Base-by-base conservation (phyloP, 1,284 basidiomycete genomes). In the Cutaneotrichosporon sp. region DNA sequence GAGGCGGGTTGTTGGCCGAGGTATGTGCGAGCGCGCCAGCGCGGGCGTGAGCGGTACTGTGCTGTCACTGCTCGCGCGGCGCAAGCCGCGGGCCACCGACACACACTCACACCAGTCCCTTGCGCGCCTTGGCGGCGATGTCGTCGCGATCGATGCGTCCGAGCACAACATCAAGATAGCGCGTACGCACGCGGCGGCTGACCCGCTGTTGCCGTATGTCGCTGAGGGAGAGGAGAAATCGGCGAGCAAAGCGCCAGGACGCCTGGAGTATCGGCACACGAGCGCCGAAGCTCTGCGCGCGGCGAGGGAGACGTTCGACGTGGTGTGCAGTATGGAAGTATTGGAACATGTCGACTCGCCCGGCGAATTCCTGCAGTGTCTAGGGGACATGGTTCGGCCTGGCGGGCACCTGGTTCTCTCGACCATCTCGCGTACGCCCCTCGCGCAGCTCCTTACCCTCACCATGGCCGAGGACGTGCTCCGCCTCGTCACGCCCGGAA, bases 301-400 rank as follows among this genome's bases (percentile, higher is more conserved):
- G 9, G 70, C 61, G 8, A 75, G 76, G 18, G 66, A 80, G 26
- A 80, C 80, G 41, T 98, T 87, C 69, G 94, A 98, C 71, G 80
- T 94, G 8, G 92, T 99, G 14, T 96, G 91, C 70, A 88, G 91
- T 10, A 92, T 98, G 91, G 96, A 99, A 71, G 93, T 99, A 15
- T 70, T 99, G 40, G 96, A 99, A 77, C 96, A 99, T 68, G 96
- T 99, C 55, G 87, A 96, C 68, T 84, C 92, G 63, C 94, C 96
- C 0, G 79, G 83, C 12, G 80, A 81, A 8, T 99, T 99, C 73
- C 79, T 97, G 47, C 78, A 82, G 42, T 84, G 85, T 44, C 86
- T 90, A 60, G 86, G 87, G 0, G 80, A 86, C 56, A 80, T 96
- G 46, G 83, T 93, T 59, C 66, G 92, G 87, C 94, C 96, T 3